These are phyloP conservation scores for Solanum raphanifolium DNA, from an alignment of 257 asterid species.

Conservation along the genomic window DNA sequence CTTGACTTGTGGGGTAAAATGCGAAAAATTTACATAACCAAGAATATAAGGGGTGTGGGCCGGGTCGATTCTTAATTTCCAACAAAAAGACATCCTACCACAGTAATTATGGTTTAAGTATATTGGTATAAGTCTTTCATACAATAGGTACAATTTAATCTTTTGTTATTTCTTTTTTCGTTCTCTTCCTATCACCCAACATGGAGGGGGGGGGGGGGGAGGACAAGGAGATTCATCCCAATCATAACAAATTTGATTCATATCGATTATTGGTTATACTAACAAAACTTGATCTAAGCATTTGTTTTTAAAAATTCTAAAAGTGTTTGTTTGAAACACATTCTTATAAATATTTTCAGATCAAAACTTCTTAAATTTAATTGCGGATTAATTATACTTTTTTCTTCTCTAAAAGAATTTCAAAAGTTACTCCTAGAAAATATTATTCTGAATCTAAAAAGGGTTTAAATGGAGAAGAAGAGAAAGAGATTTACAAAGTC, in stretches of 20 bases:
- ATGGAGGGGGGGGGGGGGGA: too few relatives aligned
- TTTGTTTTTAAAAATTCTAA: background rate
- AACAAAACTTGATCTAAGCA: background rate
- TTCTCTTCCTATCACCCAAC: background rate
- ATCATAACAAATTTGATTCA: background rate
- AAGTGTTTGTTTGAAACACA: background rate
- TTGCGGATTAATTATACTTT: background rate
- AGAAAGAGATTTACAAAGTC: too few relatives aligned
- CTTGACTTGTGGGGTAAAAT: too few relatives aligned
- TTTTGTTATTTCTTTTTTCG: background rate
- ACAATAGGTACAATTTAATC: background rate
- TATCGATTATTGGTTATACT: background rate
- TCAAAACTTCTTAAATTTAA: background rate
- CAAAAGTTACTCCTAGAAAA: background rate
- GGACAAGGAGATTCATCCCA: background rate
- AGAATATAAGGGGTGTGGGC: too few relatives aligned
- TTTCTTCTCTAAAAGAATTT: background rate
- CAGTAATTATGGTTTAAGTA: too few relatives aligned
- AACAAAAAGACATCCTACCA: too few relatives aligned
- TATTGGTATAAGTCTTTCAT: background rate
- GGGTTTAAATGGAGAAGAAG: too few relatives aligned
- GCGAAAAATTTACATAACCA: too few relatives aligned
- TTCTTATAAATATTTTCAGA: background rate
- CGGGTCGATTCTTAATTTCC: too few relatives aligned
- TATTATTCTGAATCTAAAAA: too few relatives aligned